Base-by-base conservation (phyloP, 2,329 filamentous ascomycete species). In the Aspergillus proliferans region DNA sequence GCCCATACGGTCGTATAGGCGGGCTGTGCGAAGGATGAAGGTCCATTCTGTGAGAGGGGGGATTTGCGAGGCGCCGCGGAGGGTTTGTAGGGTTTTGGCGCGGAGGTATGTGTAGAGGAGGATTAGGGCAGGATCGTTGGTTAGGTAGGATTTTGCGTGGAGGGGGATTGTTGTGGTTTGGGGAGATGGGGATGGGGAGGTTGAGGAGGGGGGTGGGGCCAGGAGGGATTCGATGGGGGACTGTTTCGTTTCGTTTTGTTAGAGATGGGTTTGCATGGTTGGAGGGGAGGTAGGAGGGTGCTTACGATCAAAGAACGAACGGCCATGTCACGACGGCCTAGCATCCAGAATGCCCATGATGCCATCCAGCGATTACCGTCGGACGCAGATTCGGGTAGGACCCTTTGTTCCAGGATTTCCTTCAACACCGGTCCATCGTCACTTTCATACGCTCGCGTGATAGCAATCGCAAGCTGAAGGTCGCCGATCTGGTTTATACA, bases 321-420 rank as follows among this genome's bases (percentile, higher is more conserved):
- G 5, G 92, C 87, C 76, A 90, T 87, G 57, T 94, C 87, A 52
- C 85, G 82, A 53, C 87, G 81, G 34, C 83, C 83, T 4, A 97
- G 77, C 78, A 95, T 88, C 86, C 89, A 95, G 64, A 95, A 95
- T 2, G 88, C 88, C 93, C 93, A 98, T 0, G 87, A 93, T 9
- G 91, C 88, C 50, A 95, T 81, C 92, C 93, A 98, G 49, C 92
- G 80, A 63, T 98, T 92, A 2, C 89, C 89, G 54, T 92, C 84
- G 38, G 83, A 79, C 0, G 87, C 83, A 15, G 93, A 93, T 53
- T 87, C 72, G 0, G 84, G 81, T 0, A 97, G 75, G 1, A 97
- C 81, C 52, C 86, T 87, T 9, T 95, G 87, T 59, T 88, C 82
- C 1, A 98, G 74, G 7, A 98, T 76, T 49, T 81, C 82, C 22